phyloP scores from a whole-genome alignment of 2,329 filamentous ascomycete species.

The Zelopaecilomyces penicillatus region DNA sequence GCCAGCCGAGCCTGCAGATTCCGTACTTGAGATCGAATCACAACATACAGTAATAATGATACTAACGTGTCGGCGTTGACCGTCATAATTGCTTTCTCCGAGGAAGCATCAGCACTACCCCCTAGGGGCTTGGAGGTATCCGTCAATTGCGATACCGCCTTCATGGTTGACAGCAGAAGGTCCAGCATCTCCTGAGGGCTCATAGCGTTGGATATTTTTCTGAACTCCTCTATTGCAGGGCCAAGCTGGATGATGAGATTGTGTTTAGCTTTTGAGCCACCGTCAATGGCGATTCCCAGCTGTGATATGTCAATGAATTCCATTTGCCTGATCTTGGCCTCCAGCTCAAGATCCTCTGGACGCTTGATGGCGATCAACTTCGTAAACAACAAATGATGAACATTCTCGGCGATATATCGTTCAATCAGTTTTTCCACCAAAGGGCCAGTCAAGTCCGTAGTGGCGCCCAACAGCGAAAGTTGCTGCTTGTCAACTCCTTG shows the following conservation, averaged over 20 bases:
- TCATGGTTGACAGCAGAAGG: constrained; percentile 69
- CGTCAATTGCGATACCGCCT: constrained; percentile 65
- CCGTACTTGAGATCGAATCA: constrained; percentile 81
- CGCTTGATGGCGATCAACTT: constrained; percentile 69
- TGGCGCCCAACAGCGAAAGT: constrained; percentile 80
- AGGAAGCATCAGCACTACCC: constrained; percentile 23
- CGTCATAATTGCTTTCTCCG: constrained; percentile 50
- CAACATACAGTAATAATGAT: constrained; percentile 80
- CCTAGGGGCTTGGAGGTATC: constrained; percentile 38
- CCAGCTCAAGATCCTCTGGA: constrained; percentile 77
- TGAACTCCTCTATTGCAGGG: constrained; percentile 79
- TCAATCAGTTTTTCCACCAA: constrained; percentile 91
- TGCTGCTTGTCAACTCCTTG: constrained; percentile 95
- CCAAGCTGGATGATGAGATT: constrained; percentile 70
- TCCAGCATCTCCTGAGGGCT: constrained; percentile 88
- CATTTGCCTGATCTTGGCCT: constrained; percentile 88
- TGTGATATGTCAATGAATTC: constrained; percentile 89
- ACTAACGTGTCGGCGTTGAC: constrained; percentile 86
- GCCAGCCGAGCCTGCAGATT: constrained; percentile 79
- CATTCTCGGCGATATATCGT: constrained; percentile 85
- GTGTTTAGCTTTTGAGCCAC: constrained; percentile 68
- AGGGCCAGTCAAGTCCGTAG: constrained; percentile 86
- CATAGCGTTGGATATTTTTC: constrained; percentile 67
- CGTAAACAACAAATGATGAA: constrained; percentile 84
- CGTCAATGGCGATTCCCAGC: constrained; percentile 79